Conservation (phyloP, 2,329 filamentous ascomycete genomes). For the Monilinia aucupariae region DNA sequence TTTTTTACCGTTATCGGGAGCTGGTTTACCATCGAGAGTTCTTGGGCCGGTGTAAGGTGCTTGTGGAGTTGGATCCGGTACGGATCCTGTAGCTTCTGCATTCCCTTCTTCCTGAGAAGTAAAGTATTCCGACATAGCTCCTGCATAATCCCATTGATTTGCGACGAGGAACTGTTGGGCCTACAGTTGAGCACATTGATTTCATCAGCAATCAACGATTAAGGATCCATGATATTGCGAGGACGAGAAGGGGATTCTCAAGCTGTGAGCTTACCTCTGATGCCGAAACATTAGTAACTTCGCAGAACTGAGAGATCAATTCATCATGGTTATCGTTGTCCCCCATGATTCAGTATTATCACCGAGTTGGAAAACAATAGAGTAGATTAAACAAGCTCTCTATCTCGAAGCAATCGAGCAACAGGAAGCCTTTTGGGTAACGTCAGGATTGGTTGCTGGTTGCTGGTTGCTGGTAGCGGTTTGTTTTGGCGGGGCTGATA, state of each 20-base stretch:
- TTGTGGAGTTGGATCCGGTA: constrained; percentile 33
- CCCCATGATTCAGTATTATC: constrained; percentile 28
- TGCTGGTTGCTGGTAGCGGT: no score
- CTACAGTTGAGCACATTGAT: constrained; percentile 40
- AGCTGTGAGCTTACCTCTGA: constrained; percentile 40
- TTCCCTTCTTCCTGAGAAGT: constrained; percentile 48
- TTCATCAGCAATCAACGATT: not conserved
- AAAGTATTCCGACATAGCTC: constrained; percentile 59
- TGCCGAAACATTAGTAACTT: constrained; percentile 48
- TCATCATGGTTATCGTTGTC: constrained; percentile 40
- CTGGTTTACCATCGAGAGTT: constrained; percentile 58
- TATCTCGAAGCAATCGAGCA: no score
- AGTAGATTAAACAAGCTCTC: no score
- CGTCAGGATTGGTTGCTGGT: no score
- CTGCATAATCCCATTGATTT: constrained; percentile 60
- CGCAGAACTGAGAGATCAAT: constrained; percentile 48
- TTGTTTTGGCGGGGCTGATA: constrained; percentile 5
- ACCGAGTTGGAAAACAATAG: no score
- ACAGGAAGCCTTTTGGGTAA: no score
- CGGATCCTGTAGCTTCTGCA: constrained; percentile 39
- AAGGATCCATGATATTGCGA: not conserved
- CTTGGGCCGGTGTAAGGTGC: constrained; percentile 52
- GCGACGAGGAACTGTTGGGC: constrained; percentile 61
- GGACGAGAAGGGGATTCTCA: not conserved
- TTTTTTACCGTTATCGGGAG: constrained; percentile 35